Conservation (phyloP, 148 eudicot genomes). For the Chenopodium quinoa region DNA sequence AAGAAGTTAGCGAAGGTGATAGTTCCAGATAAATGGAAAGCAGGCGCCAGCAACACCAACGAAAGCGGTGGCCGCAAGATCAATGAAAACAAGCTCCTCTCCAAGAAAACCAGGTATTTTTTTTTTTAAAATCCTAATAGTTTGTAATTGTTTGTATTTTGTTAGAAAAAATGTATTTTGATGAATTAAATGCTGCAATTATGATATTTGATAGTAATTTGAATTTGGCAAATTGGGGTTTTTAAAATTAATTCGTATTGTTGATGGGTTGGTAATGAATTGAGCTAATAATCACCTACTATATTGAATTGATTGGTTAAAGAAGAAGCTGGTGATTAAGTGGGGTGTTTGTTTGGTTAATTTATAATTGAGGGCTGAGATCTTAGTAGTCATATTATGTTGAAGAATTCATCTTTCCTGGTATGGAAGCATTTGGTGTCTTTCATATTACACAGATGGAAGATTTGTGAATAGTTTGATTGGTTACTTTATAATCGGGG, state of each 20-base stretch:
- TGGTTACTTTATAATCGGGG: too few relatives aligned
- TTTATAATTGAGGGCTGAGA: background rate
- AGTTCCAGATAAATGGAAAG: slow-evolving; percentile 99
- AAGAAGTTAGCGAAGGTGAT: slow-evolving; percentile 89
- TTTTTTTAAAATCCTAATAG: background rate
- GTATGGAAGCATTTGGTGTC: background rate
- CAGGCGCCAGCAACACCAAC: slow-evolving; percentile 87
- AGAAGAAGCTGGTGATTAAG: background rate
- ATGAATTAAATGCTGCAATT: background rate
- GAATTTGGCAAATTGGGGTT: too few relatives aligned
- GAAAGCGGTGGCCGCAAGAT: slow-evolving; percentile 97
- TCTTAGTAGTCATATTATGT: background rate
- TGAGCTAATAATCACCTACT: background rate
- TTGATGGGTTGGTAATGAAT: background rate
- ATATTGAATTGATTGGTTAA: background rate
- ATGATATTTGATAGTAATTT: background rate
- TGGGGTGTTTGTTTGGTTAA: background rate
- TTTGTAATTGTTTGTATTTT: background rate
- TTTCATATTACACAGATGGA: background rate
- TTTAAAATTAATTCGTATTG: background rate
- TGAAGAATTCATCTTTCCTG: background rate
- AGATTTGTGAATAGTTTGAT: too few relatives aligned
- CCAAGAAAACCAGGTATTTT: slow-evolving; percentile 72
- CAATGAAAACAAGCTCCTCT: slow-evolving; percentile 92
- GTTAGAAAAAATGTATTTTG: background rate